Evolutionary conservation across 495 filamentous ascomycete species (phyloP), one percentile per base, ranked within the genome.

Genomic region (Xylaria sp.): DNA sequence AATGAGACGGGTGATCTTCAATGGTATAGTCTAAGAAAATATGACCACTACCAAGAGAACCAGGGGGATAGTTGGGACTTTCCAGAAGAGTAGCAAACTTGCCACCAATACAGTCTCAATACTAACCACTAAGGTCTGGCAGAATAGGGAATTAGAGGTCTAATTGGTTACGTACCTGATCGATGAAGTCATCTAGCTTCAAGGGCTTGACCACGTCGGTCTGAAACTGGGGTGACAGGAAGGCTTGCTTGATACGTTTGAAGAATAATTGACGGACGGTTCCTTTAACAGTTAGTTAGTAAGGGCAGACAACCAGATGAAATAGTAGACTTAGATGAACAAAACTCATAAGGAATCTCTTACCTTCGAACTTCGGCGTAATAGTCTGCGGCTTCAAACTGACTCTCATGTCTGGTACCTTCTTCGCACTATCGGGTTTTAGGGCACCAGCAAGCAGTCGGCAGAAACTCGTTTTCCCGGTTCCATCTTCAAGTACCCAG

Each of bases 321-420:
- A 35, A 37, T 41, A 31, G 12, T 43, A 44, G 5, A 19, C 21
- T 43, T 35, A 14, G 19, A 37, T 29, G 8, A 64, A 26, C 67
- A 44, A 33, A 19, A 21, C 15, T 62, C 26, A 2, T 6, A 37
- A n/a, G 50, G 11, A 29, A 63, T 57, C 4, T 63, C 68, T 57
- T 5, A 71, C 69, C 69, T 73, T 92, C 89, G 81, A 98, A 99
- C 83, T 97, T 98, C 75, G 96, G 95, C 3, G 94, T 99, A 75
- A 99, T 98, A 81, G 97, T 99, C 85, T 99, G 96, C 29, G 97
- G 96, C 89, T 99, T 98, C 96, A 98, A 95, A 86, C 91, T 93
- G 78, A 99, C 96, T 85, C 92, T 93, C 94, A 99, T 96, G 71
- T 91, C 90, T 15, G 96, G 96, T 3, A 99, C 87, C 67, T 89